Evolutionary conservation across 345 rosid genomes (phyloP).

Genomic region (Aegle marmelos): DNA sequence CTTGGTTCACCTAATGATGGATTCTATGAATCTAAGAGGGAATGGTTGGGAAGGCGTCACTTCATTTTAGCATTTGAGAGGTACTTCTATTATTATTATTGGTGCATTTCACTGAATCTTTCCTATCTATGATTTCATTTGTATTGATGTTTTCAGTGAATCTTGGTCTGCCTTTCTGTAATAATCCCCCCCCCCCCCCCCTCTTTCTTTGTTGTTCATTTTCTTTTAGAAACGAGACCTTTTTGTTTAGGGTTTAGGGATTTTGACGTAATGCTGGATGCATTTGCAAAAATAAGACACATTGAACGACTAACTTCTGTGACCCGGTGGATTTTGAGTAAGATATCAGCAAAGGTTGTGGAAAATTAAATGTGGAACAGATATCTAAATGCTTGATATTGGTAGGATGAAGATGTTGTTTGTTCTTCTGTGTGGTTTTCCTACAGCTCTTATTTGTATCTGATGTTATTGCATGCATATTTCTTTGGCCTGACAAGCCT

Average conservation of each 20-base stretch:
- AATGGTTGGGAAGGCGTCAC: conserved; percentile 95
- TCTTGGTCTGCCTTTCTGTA: neutral
- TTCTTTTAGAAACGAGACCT: neutral
- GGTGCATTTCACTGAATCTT: neutral
- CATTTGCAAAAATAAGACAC: neutral
- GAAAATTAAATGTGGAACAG: neutral
- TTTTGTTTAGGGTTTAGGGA: neutral
- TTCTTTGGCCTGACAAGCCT: neutral
- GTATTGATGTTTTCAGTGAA: neutral
- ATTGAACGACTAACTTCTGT: neutral
- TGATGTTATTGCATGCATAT: neutral
- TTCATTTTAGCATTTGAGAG: conserved; percentile 89
- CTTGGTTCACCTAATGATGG: conserved; percentile 82
- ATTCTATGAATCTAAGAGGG: conserved; percentile 94
- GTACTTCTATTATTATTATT: conserved; percentile 26
- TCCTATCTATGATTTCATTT: neutral
- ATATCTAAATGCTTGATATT: neutral
- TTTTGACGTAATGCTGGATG: neutral
- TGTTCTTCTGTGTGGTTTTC: neutral
- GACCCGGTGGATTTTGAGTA: neutral
- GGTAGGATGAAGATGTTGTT: neutral
- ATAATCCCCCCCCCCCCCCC: too few relatives aligned
- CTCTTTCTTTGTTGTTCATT: neutral
- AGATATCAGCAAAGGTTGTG: neutral
- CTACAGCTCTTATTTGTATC: neutral